Evolutionary conservation across 768 basidiomycete genomes (phyloP).

Genomic region (Mrakia gelida): DNA sequence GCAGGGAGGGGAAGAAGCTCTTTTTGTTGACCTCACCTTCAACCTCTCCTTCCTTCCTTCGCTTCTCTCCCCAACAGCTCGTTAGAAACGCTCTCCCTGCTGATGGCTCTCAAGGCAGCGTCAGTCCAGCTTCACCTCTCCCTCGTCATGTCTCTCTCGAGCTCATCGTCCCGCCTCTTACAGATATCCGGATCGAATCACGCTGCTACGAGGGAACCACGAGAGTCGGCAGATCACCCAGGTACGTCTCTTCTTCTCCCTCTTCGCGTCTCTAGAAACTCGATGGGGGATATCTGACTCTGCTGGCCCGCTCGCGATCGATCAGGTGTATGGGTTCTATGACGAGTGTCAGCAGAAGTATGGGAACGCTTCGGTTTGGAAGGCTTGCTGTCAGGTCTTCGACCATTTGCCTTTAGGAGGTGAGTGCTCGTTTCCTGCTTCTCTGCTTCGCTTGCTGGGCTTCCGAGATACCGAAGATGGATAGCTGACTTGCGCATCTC

Average conservation of each 20-base stretch:
- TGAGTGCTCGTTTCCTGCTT: not conserved
- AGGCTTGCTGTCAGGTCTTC: slow-evolving; percentile 93
- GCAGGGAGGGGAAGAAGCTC: not conserved
- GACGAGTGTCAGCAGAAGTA: slow-evolving; percentile 99
- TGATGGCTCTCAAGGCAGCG: slow-evolving; percentile 86
- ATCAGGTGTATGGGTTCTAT: slow-evolving; percentile 79
- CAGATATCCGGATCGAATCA: slow-evolving; percentile 90
- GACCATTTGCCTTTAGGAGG: slow-evolving; percentile 80
- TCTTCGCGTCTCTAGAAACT: no score
- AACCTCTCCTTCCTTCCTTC: not conserved
- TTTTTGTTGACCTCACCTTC: not conserved
- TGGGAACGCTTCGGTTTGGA: slow-evolving; percentile 91
- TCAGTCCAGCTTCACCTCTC: slow-evolving; percentile 40
- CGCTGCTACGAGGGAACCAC: slow-evolving; percentile 88
- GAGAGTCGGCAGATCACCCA: slow-evolving; percentile 97
- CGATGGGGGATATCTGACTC: not conserved
- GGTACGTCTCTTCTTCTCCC: slow-evolving; percentile 47
- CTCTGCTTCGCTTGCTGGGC: not conserved
- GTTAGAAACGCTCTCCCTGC: slow-evolving; percentile 84
- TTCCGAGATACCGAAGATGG: not conserved
- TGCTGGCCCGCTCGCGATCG: not conserved
- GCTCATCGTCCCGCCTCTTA: slow-evolving; percentile 39
- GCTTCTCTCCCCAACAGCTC: slow-evolving; percentile 46
- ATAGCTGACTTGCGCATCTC: not conserved
- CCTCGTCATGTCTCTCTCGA: not conserved